A percentile compares a stretch with the other conserved stretches of the same genome.
Evolutionary conservation across 2,329 filamentous ascomycete genomes (phyloP).

Genomic region (Penicillium verrucosum): DNA sequence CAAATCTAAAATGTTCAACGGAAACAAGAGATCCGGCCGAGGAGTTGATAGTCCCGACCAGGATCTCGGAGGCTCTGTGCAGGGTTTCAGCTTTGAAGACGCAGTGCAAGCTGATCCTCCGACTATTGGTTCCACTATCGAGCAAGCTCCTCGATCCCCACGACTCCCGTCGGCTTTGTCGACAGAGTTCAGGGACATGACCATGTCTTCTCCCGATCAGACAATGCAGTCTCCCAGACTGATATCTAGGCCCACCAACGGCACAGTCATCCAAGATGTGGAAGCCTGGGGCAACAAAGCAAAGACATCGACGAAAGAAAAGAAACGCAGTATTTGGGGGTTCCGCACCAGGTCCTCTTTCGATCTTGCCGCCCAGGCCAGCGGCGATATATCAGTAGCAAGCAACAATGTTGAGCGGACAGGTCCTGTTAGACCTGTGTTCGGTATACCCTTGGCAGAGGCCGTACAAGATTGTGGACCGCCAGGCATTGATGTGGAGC

Average conservation of each 20-base stretch:
- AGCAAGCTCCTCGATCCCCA: conserved; percentile 35
- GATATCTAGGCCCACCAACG: conserved; percentile 87
- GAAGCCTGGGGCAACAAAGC: conserved; percentile 82
- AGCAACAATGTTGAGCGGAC: conserved; percentile 49
- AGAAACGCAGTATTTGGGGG: conserved; percentile 69
- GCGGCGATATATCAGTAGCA: conserved; percentile 39
- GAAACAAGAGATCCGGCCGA: conserved; percentile 29
- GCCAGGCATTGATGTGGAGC: conserved; percentile 64
- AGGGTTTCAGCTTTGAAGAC: conserved; percentile 55
- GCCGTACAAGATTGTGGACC: conserved; percentile 80
- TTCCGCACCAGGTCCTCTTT: conserved; percentile 68
- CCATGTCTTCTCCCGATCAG: conserved; percentile 26
- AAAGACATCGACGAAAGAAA: conserved; percentile 66
- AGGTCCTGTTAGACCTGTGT: conserved; percentile 66
- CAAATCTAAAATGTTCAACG: conserved; percentile 28
- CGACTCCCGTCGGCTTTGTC: conserved; percentile 30
- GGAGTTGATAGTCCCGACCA: conserved; percentile 41
- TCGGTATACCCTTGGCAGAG: conserved; percentile 80
- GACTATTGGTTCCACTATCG: conserved; percentile 45
- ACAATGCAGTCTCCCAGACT: conserved; percentile 42
- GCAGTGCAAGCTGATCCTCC: conserved; percentile 58
- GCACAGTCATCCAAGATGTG: conserved; percentile 76
- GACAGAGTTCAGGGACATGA: conserved; percentile 29
- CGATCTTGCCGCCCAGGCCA: conserved; percentile 50
- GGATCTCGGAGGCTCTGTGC: conserved; percentile 37